Conservation (phyloP, 306 rosid genomes). For the Inga leiocalycina region DNA sequence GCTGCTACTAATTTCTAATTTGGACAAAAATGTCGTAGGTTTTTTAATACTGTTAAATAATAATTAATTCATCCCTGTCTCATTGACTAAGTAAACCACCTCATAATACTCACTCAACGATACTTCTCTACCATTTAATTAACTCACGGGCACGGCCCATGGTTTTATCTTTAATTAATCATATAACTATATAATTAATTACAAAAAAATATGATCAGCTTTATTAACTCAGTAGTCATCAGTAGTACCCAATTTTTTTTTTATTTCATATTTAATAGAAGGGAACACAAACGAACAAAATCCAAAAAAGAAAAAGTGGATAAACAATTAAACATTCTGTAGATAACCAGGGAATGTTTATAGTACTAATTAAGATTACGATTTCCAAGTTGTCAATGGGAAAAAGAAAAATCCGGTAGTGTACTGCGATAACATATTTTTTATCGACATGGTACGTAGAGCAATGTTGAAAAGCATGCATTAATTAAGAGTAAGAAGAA, state of each 20-base stretch:
- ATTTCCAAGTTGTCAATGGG: background rate
- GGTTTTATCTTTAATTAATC: background rate
- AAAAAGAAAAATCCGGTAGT: background rate
- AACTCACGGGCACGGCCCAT: background rate
- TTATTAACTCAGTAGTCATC: background rate
- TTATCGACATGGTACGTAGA: too few species aligned
- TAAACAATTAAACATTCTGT: background rate
- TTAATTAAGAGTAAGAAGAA: too few species aligned
- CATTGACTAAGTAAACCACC: background rate
- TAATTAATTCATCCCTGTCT: background rate
- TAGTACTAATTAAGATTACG: background rate
- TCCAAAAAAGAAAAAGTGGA: background rate
- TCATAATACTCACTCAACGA: conserved; percentile 1
- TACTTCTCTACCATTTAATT: background rate
- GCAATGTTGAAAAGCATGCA: background rate
- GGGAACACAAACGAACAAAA: background rate
- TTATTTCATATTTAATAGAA: background rate
- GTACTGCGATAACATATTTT: background rate
- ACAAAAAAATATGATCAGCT: background rate
- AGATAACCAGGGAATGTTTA: background rate
- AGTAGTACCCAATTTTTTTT: background rate
- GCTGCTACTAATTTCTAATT: background rate
- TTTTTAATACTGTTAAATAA: background rate
- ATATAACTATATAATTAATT: background rate
- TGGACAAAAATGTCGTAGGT: background rate